Evolutionary conservation across 1,139 yeast species (phyloP), one percentile per base, ranked within the genome.

Genomic region (Yamadazyma sp.): DNA sequence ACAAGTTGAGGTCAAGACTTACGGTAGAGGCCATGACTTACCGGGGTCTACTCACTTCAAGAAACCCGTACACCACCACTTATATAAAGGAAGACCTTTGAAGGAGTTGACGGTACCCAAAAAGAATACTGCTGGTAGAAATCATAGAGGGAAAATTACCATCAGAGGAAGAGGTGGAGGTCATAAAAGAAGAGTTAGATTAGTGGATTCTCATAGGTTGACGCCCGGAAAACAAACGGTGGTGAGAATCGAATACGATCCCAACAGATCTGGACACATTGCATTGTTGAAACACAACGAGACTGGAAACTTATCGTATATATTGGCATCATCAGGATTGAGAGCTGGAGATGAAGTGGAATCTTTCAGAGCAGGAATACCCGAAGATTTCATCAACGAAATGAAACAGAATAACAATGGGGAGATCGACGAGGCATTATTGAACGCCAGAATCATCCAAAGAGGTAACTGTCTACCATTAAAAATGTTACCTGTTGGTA

Each of bases 111-210:
- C 99, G 0, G 75, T 75, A 18, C 78, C 90, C 28, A 80, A 79
- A 54, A 82, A 82, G 59, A 77, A 78, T 44, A 79, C 80, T 34
- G 85, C 95, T 38, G 99, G 99, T 49, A 82, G 99, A 67, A 90
- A 92, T 61, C 76, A 86, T 62, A 72, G 84, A 10, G 99, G 99
- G 51, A 76, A 78, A 50, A 87, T 92, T 53, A 87, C 96, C 7
- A 84, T 88, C 31, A 80, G 98, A 59, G 97, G 94, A 59, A 81
- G 94, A 62, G 98, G 98, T 60, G 98, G 98, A 54, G 98, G 97
- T 33, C 95, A 87, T 60, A 88, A 86, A 62, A 82, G 89, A 56
- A 79, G 98, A 62, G 77, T 86, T 31, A 78, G 99, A 54, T 61
- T 86, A 34, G 76, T 92, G 21, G 99, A 92, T 62, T 82, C 83